phyloP scores from a whole-genome alignment of 1,284 basidiomycete species.

The Malassezia pachydermatis region DNA sequence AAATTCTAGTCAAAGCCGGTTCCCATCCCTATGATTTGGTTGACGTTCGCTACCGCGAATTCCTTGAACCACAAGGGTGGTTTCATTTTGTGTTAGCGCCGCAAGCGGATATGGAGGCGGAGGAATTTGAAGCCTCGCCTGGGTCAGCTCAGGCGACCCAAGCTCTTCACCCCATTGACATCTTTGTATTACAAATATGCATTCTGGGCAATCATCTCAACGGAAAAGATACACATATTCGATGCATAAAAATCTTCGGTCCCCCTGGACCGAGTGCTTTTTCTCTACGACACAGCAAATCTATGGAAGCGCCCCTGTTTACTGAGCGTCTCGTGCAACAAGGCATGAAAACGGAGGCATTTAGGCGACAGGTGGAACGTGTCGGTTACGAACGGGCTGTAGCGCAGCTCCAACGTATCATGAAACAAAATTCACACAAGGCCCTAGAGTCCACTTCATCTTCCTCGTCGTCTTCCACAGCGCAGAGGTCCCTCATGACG shows the following conservation, averaged over 20 bases:
- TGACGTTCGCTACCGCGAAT: constrained; percentile 59
- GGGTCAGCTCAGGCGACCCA: background rate
- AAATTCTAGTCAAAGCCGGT: constrained; percentile 77
- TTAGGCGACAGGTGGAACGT: constrained; percentile 9
- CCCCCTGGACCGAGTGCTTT: background rate
- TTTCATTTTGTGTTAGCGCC: constrained; percentile 66
- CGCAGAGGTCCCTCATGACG: constrained; percentile 2
- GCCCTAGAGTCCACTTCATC: background rate
- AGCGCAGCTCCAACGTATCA: constrained; percentile 10
- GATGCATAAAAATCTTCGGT: constrained; percentile 75
- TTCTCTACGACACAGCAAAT: background rate
- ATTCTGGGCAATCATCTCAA: constrained; percentile 91
- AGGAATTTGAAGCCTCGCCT: constrained; percentile 50
- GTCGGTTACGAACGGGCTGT: constrained; percentile 13
- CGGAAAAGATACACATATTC: constrained; percentile 95
- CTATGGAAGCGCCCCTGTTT: background rate
- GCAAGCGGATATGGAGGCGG: constrained; percentile 41
- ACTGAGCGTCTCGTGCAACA: constrained; percentile 12
- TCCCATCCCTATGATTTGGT: constrained; percentile 84
- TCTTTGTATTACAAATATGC: constrained; percentile 80
- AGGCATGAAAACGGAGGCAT: constrained; percentile 9
- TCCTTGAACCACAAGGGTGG: constrained; percentile 90
- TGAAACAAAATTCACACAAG: constrained; percentile 7
- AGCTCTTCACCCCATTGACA: constrained; percentile 58
- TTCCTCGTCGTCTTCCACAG: background rate